Evolutionary conservation across 2,329 filamentous ascomycete genomes (phyloP).

Genomic region (Chaetomiaceae sp.): DNA sequence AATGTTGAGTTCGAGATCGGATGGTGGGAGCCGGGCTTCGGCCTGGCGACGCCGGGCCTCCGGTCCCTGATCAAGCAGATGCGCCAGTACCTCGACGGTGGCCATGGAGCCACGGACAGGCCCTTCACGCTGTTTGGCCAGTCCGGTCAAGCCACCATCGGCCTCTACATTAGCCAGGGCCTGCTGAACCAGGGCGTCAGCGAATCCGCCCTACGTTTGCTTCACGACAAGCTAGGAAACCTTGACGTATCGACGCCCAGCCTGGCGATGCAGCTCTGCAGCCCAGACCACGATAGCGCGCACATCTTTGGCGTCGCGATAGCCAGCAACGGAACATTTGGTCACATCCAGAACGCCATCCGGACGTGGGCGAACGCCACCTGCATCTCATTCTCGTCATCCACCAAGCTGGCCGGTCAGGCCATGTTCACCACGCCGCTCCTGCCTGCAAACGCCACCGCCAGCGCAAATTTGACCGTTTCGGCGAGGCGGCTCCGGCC

Average conservation of each 20-base stretch:
- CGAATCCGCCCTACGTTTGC: slow-evolving; percentile 27
- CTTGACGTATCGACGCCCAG: slow-evolving; percentile 23
- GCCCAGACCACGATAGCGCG: slow-evolving; percentile 26
- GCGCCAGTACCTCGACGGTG: slow-evolving; percentile 6
- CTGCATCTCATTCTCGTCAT: not conserved
- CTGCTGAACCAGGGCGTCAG: slow-evolving; percentile 29
- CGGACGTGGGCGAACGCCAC: slow-evolving; percentile 25
- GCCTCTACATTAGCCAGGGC: slow-evolving; percentile 36
- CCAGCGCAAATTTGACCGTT: not conserved
- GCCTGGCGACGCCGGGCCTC: slow-evolving; percentile 1
- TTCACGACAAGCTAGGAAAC: slow-evolving; percentile 26
- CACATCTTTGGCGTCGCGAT: slow-evolving; percentile 35
- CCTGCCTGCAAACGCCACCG: not conserved
- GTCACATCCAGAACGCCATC: slow-evolving; percentile 30
- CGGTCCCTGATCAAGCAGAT: slow-evolving; percentile 12
- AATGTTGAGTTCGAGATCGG: slow-evolving; percentile 19
- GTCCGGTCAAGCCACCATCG: slow-evolving; percentile 22
- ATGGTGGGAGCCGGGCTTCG: slow-evolving; percentile 8
- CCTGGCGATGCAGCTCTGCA: slow-evolving; percentile 37
- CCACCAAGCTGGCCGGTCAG: not conserved
- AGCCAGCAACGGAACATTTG: slow-evolving; percentile 32
- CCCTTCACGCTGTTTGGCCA: slow-evolving; percentile 15
- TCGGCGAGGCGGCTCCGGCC: not conserved
- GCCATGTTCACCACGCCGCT: not conserved
- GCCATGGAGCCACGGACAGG: slow-evolving; percentile 2